Base-by-base conservation (phyloP, 805 yeast species). In the Saccharomycopsis guyanensis region DNA sequence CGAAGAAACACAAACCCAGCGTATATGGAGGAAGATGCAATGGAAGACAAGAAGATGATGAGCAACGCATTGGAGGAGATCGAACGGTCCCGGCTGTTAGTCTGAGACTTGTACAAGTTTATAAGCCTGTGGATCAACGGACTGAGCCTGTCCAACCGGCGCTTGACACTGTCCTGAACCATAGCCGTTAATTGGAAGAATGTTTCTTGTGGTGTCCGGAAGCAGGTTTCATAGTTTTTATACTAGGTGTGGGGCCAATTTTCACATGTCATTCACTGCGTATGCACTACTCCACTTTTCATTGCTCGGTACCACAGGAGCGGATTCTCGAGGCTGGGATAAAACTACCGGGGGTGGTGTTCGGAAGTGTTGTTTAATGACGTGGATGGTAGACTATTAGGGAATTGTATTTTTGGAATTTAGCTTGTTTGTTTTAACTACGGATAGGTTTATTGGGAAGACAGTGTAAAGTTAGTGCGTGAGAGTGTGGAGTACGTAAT, bases 21-120 rank as follows among this genome's bases (percentile, higher is more conserved):
- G 40, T 50, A 50, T 3, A 36, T 39, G 7, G 46, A 23, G 37
- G 40, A 43, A 3, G 51, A 41, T 10, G 39, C 41, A 22, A 50
- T 37, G 3, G 49, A 50, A 18, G 51, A 25, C 4, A 34, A 25
- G 27, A 50, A 47, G 5, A 50, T 47, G 8, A 35, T 5, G 12
- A 50, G 33, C 23, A 50, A 20, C 10, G 22, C 38, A 8, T 42
- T 47, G 4, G 44, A 29, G 12, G 52, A 15, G 12, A 24, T 45
- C 19, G 31, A 44, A n/a, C 27, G 41, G 22, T 40, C 16, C 7
- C 24, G 43, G 32, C 27, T 44, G 18, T 40, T 25, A 25, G 37
- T 27, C 18, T 31, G 25, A 12, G 29, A 7, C 29, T 10, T 25
- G 29, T 40, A 40, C 12, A 40, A 13, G 16, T 10, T 7, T 4